phyloP scores from a whole-genome alignment of 306 rosid genomes.

The Argentina anserina region DNA sequence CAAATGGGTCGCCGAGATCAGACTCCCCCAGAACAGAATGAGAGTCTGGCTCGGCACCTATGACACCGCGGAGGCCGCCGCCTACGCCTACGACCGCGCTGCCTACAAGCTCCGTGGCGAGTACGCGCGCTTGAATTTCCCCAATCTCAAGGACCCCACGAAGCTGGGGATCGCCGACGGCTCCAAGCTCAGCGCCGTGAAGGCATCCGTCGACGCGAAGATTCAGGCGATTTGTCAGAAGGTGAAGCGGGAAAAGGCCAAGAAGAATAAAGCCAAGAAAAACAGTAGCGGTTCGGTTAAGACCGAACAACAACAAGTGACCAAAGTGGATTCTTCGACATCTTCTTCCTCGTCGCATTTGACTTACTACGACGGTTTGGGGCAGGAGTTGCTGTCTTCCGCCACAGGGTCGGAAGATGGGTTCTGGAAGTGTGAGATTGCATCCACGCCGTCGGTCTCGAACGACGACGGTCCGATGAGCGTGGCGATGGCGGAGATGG shows the following conservation, averaged over 20 bases:
- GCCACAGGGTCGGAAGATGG: slow-evolving; percentile 52
- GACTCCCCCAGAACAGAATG: slow-evolving; percentile 97
- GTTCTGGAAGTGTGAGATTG: slow-evolving; percentile 49
- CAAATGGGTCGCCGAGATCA: slow-evolving; percentile 96
- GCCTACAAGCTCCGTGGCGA: slow-evolving; percentile 93
- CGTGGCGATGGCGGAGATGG: slow-evolving; percentile 24
- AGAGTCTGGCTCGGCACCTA: slow-evolving; percentile 96
- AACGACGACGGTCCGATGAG: slow-evolving; percentile 30
- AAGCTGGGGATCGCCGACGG: slow-evolving; percentile 56
- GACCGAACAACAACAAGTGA: slow-evolving; percentile 11
- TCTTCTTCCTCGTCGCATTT: slow-evolving; percentile 36
- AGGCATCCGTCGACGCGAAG: slow-evolving; percentile 68
- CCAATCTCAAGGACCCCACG: slow-evolving; percentile 65
- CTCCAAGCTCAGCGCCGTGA: slow-evolving; percentile 56
- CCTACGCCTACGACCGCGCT: slow-evolving; percentile 93
- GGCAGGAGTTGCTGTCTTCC: slow-evolving; percentile 30
- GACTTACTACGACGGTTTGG: slow-evolving; percentile 33
- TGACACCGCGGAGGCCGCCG: slow-evolving; percentile 91
- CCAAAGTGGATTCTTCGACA: slow-evolving; percentile 22
- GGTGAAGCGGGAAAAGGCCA: slow-evolving; percentile 67
- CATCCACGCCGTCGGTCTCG: slow-evolving; percentile 46
- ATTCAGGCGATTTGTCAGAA: slow-evolving; percentile 87
- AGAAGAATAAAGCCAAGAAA: slow-evolving; percentile 49
- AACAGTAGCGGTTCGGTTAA: not conserved
- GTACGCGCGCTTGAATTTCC: slow-evolving; percentile 90